These are phyloP conservation scores for Xerocomus potaroensis DNA, from an alignment of 768 basidiomycete species.

Conservation along the genomic window DNA sequence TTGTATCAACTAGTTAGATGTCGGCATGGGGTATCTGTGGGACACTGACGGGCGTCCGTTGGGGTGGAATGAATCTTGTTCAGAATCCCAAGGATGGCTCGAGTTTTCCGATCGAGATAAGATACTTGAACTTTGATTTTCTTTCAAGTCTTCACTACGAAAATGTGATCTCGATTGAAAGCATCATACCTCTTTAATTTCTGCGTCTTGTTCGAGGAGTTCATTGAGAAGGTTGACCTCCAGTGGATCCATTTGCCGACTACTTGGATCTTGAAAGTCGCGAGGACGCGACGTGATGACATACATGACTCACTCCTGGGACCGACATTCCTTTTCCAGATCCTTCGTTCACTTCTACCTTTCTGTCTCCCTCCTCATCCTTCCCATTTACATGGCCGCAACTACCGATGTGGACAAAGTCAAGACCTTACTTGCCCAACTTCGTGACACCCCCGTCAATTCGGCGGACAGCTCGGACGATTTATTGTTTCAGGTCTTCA, in stretches of 20 bases:
- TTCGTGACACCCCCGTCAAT: conserved; percentile 58
- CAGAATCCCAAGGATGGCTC: conserved; percentile 67
- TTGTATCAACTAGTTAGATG: conserved; percentile 9
- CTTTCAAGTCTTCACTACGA: conserved; percentile 34
- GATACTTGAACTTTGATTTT: conserved; percentile 77
- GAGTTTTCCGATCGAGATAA: conserved; percentile 70
- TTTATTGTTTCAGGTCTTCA: conserved; percentile 47
- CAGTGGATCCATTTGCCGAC: conserved; percentile 49
- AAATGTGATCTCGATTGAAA: not conserved
- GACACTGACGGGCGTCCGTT: conserved; percentile 47
- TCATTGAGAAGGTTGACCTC: conserved; percentile 55
- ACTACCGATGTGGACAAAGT: conserved; percentile 34
- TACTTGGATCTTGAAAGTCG: too few relatives aligned
- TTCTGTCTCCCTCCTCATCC: not conserved
- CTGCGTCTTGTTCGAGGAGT: conserved; percentile 59
- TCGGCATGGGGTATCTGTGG: conserved; percentile 6
- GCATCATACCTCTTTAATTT: conserved; percentile 56
- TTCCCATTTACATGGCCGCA: conserved; percentile 21
- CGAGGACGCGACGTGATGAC: too few relatives aligned
- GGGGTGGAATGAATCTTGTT: conserved; percentile 81
- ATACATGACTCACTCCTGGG: too few relatives aligned
- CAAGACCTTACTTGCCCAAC: conserved; percentile 44
- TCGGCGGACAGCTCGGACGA: conserved; percentile 45
- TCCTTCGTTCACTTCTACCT: not conserved
- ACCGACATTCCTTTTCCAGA: conserved; percentile 18